Conservation (phyloP, 331 rosid genomes). For the Quercus phellos region DNA sequence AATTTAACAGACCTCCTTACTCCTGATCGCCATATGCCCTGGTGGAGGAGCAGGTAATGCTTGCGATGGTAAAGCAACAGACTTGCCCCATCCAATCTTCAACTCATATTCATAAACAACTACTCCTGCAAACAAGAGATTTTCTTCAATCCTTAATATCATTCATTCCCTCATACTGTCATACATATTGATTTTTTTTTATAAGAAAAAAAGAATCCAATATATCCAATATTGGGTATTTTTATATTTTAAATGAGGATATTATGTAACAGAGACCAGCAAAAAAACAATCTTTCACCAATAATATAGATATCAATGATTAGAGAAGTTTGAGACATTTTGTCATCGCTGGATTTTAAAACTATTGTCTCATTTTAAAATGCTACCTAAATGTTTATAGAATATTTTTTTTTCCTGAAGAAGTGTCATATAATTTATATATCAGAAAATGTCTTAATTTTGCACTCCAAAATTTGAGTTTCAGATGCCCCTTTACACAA, state of each 20-base stretch:
- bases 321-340: not conserved
- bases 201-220: no score
- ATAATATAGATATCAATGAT: not conserved
- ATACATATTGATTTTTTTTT: no score
- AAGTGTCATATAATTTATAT: not conserved
- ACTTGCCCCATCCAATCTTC: conserved; percentile 99
- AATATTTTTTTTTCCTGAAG: not conserved
- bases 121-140: conserved; percentile 62
- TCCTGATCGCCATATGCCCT: conserved; percentile 99
- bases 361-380: not conserved
- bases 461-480: no score
- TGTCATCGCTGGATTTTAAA: not conserved
- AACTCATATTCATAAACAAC: conserved; percentile 95
- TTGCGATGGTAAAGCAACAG: conserved; percentile 97
- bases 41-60: conserved; percentile 99
- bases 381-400: not conserved
- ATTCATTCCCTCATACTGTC: not conserved
- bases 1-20: conserved; percentile 74
- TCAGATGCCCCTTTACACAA: no score
- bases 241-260: not conserved
- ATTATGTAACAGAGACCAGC: not conserved
- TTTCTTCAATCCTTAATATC: conserved; percentile 9
- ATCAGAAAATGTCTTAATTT: no score
- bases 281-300: not conserved
- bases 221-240: not conserved